A percentile compares a stretch with the other conserved stretches of the same genome.
phyloP scores from a whole-genome alignment of 192 early-diverging fungal species.

The Coemansia sp. region DNA sequence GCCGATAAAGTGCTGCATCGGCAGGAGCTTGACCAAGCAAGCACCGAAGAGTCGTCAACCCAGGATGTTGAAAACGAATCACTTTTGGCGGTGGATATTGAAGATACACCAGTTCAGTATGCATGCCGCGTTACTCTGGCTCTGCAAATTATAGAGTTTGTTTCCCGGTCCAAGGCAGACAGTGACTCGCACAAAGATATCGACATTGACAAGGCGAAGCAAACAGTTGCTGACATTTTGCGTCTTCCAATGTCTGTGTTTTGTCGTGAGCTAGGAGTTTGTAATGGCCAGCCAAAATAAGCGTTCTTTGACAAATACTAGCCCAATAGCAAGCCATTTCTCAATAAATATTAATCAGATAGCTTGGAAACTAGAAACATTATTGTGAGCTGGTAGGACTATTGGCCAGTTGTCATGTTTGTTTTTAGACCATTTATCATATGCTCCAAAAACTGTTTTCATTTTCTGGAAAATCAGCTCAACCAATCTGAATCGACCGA shows the following conservation, averaged over 20 bases:
- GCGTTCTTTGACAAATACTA: too few species aligned
- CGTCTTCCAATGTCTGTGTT: slow-evolving; percentile 32
- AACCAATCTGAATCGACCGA: not conserved
- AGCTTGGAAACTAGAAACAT: too few species aligned
- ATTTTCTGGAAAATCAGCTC: too few species aligned
- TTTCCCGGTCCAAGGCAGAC: slow-evolving; percentile 8
- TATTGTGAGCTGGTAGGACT: too few species aligned
- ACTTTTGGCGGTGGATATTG: slow-evolving; percentile 40
- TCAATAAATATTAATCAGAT: too few species aligned
- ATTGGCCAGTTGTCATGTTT: too few species aligned
- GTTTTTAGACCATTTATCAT: too few species aligned
- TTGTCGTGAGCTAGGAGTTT: not conserved
- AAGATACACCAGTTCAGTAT: slow-evolving; percentile 54
- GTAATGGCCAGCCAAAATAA: too few species aligned
- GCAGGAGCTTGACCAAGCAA: not conserved
- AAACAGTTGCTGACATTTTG: slow-evolving; percentile 28
- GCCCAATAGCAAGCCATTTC: too few species aligned
- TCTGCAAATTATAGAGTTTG: slow-evolving; percentile 49
- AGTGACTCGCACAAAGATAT: not conserved
- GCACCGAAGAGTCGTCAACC: not conserved
- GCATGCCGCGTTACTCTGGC: slow-evolving; percentile 50
- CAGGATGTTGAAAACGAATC: slow-evolving; percentile 8
- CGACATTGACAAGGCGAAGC: slow-evolving; percentile 29
- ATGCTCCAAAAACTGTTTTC: too few species aligned
- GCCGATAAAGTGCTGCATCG: not conserved